Conservation (phyloP, 176 grass and related monocot genomes). For the Musa itinerans region DNA sequence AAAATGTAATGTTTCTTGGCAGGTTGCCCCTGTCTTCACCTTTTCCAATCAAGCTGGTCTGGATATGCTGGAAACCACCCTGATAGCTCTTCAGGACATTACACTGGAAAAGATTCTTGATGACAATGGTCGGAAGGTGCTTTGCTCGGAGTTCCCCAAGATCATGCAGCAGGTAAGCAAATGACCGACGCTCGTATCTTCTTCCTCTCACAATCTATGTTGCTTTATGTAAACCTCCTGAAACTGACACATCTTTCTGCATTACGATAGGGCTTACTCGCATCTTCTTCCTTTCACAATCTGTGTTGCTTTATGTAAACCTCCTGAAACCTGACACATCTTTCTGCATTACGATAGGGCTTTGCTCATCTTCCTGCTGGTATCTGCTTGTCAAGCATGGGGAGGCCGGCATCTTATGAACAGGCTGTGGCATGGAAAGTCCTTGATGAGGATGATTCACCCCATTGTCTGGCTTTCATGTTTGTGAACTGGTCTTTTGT, state of each 20-base stretch:
- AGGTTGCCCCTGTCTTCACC: slow-evolving; percentile 70
- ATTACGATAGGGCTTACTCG: slow-evolving; percentile 38
- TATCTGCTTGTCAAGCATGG: slow-evolving; percentile 84
- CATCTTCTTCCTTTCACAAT: not conserved
- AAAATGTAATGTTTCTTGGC: not conserved
- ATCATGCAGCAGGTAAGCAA: slow-evolving; percentile 78
- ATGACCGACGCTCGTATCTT: not conserved
- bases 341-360: slow-evolving; percentile 32
- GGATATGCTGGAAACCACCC: slow-evolving; percentile 95
- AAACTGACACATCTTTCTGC: not conserved
- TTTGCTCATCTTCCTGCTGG: slow-evolving; percentile 66
- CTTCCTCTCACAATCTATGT: not conserved
- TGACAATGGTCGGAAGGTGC: slow-evolving; percentile 49
- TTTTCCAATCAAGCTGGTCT: slow-evolving; percentile 97
- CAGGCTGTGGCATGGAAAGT: slow-evolving; percentile 80
- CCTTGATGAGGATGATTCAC: slow-evolving; percentile 32
- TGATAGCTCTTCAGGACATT: slow-evolving; percentile 90
- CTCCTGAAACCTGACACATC: not conserved
- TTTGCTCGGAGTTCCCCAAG: slow-evolving; percentile 53
- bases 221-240: no score
- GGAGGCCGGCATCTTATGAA: slow-evolving; percentile 72
- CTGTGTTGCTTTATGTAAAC: no score
- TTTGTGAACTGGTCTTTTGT: slow-evolving; percentile 73
- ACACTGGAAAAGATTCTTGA: slow-evolving; percentile 90
- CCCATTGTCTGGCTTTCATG: no score